phyloP scores from a whole-genome alignment of 192 early-diverging fungal genomes.

The Phycomyces blakesleeanus region DNA sequence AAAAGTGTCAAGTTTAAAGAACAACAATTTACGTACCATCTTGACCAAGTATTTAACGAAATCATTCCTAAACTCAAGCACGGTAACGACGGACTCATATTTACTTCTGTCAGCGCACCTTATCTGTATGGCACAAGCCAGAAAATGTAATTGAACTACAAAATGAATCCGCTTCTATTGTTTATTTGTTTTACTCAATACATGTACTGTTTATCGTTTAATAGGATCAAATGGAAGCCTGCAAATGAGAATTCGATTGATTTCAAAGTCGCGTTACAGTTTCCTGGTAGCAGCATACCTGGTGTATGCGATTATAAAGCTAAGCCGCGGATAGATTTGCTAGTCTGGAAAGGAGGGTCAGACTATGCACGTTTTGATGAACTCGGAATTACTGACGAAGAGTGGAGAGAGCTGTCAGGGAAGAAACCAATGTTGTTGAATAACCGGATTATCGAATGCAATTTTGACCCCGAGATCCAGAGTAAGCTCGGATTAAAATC shows the following conservation, averaged over 20 bases:
- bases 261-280: constrained; percentile 51
- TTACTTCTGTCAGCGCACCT: constrained; percentile 57
- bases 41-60: constrained; percentile 49
- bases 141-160: constrained; percentile 52
- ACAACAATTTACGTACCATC: constrained; percentile 63
- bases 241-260: constrained; percentile 79
- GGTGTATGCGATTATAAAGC: constrained; percentile 22
- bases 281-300: constrained; percentile 19
- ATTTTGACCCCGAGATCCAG: constrained; percentile 48
- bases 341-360: constrained; percentile 44
- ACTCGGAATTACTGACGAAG: constrained; percentile 51
- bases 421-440: constrained; percentile 36
- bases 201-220: background rate
- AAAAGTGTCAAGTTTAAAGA: constrained; percentile 62
- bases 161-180: background rate
- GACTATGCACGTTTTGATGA: constrained; percentile 44
- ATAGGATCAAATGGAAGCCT: constrained; percentile 86
- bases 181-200: constrained; percentile 5
- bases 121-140: constrained; percentile 66
- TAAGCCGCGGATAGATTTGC: constrained; percentile 45
- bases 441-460: constrained; percentile 61
- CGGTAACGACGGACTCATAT: constrained; percentile 73
- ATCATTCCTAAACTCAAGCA: constrained; percentile 62
- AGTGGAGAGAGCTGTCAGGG: constrained; percentile 46
- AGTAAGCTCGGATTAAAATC: constrained; percentile 23